A percentile compares a stretch with the other conserved stretches of the same genome.
phyloP scores from a whole-genome alignment of 495 filamentous ascomycete genomes.

The Cairneyella variabilis region DNA sequence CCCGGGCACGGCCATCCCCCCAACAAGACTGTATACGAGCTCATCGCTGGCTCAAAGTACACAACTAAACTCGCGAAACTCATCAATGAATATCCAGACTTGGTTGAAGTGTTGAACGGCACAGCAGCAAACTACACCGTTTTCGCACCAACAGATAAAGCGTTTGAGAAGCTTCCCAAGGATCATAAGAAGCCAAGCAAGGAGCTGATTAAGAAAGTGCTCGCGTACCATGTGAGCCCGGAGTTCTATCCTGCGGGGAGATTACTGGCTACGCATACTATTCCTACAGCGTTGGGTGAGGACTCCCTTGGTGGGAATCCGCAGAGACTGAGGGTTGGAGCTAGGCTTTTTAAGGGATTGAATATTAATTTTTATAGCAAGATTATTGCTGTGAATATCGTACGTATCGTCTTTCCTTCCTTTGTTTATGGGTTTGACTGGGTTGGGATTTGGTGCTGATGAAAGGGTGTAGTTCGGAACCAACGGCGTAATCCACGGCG shows the following conservation, averaged over 20 bases:
- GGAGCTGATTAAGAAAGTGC: constrained; percentile 58
- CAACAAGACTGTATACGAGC: constrained; percentile 73
- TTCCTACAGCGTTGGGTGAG: constrained; percentile 61
- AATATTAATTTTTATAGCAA: constrained; percentile 70
- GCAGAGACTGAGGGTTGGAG: constrained; percentile 64
- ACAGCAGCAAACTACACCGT: constrained; percentile 68
- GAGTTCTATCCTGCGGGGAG: constrained; percentile 57
- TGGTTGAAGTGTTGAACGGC: constrained; percentile 67
- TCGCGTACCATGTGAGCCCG: constrained; percentile 68
- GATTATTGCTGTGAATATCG: constrained; percentile 62
- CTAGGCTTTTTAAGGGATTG: constrained; percentile 48
- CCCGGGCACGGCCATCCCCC: constrained; percentile 37
- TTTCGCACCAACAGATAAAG: constrained; percentile 69
- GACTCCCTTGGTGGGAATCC: constrained; percentile 43
- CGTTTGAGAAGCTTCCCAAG: constrained; percentile 54
- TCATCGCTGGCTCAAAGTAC: constrained; percentile 69
- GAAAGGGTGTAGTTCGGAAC: constrained; percentile 40
- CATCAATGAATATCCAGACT: constrained; percentile 63
- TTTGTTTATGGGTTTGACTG: too few relatives aligned
- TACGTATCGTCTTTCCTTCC: constrained; percentile 31
- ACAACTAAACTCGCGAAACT: constrained; percentile 71
- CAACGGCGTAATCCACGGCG: constrained; percentile 78
- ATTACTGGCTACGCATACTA: constrained; percentile 59
- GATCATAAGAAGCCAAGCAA: constrained; percentile 52
- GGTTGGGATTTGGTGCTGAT: too few relatives aligned